Base-by-base conservation (phyloP, 2,329 filamentous ascomycete genomes). In the Aspergillus phoenicis region DNA sequence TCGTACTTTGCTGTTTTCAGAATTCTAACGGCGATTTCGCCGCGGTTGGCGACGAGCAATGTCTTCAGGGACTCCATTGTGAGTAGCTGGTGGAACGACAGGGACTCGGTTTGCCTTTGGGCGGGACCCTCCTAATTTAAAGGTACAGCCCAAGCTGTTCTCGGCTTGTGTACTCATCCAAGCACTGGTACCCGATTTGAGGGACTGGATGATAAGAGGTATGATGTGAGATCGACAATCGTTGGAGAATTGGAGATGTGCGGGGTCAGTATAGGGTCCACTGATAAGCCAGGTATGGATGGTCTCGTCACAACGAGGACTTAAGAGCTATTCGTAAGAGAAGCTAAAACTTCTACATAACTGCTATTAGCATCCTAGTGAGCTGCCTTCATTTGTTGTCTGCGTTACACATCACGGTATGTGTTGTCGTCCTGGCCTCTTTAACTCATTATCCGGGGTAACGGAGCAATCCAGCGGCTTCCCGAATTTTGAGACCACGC, bases 21-120 rank as follows among this genome's bases (percentile, higher is more conserved):
- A 58, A 85, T 82, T 30, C 85, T 80, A 33, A 79, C 77, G 2
- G 84, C 83, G 57, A 87, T 87, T 68, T 87, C 85, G 51, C 84
- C 85, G 49, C 85, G 78, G 69, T 88, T 87, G 8, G 85, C 85
- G 52, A 88, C 79, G 11, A 88, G 72, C 17, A 87, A 65, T 11
- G 77, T 83, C 67, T 82, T 82, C 36, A 85, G 59, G n/a, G 59
- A 64, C 57, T 77, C 71, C 77, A 78, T 75, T 28, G 47, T 58
- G 30, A 51, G 24, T 33, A 11, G 33, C 4, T 22, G 47, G 15
- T 17, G 7, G 3, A 6, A 33, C 3, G 4, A 11, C 2, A 13
- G 26, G 28, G 26, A 10, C 2, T 11, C 11, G 15, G n/a, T 4
- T 20, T 45, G 24, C 22, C 41, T 17, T 28, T 17, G 28, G n/a